Evolutionary conservation across 1,284 basidiomycete genomes (phyloP).

Genomic region (Rhodotorula glutinis): DNA sequence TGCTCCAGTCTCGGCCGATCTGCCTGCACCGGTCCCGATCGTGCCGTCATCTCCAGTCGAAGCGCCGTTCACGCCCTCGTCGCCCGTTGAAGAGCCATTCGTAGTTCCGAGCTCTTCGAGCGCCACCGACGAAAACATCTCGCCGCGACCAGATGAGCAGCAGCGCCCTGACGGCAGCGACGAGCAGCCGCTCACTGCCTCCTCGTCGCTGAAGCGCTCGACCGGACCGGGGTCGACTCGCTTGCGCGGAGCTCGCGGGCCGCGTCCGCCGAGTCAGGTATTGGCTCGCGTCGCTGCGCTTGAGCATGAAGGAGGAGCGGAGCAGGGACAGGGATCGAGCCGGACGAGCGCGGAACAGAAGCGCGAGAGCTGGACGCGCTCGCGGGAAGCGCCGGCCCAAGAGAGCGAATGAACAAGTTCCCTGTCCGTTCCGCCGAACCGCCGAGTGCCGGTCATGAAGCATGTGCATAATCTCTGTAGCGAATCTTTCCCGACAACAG

Average conservation of each 20-base stretch:
- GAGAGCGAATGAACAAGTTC: neutral
- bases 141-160: too few relatives aligned
- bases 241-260: slow-evolving; percentile 21
- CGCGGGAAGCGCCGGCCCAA: neutral
- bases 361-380: neutral
- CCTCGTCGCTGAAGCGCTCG: slow-evolving; percentile 18
- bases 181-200: slow-evolving; percentile 1
- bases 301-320: neutral
- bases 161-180: neutral
- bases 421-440: too few relatives aligned
- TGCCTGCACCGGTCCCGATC: neutral
- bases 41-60: neutral
- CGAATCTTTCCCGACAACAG: too few relatives aligned
- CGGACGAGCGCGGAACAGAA: neutral
- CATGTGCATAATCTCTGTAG: too few relatives aligned
- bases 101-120: neutral
- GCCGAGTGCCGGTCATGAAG: too few relatives aligned
- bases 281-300: slow-evolving; percentile 1
- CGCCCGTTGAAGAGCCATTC: neutral
- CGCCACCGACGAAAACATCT: neutral
- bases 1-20: neutral
- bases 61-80: slow-evolving; percentile 1
- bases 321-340: neutral
- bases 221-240: slow-evolving; percentile 2
- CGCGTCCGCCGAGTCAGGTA: slow-evolving; percentile 16